phyloP scores from a whole-genome alignment of 2,329 filamentous ascomycete species.

The Fusarium sp. region DNA sequence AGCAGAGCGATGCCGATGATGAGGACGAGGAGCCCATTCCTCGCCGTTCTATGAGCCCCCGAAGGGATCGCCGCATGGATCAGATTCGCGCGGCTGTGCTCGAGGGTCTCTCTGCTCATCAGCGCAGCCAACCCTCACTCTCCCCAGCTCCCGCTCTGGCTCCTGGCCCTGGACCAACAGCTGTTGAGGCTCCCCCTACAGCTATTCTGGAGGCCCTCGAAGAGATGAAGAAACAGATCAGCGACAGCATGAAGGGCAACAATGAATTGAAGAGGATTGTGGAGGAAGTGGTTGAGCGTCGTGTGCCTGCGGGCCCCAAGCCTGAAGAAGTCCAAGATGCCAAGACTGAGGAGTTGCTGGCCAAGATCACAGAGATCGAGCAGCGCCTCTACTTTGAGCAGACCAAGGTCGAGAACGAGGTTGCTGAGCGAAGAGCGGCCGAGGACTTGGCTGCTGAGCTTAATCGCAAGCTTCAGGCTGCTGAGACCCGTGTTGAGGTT shows the following conservation, averaged over 20 bases:
- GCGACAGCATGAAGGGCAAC: constrained; percentile 42
- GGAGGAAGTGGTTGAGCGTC: constrained; percentile 71
- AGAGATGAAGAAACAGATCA: constrained; percentile 67
- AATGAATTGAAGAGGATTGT: constrained; percentile 72
- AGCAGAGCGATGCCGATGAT: constrained; percentile 93
- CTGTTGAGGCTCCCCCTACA: constrained; percentile 45
- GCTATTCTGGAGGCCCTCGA: constrained; percentile 75
- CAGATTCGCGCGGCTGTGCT: constrained; percentile 80
- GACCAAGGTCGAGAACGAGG: constrained; percentile 62
- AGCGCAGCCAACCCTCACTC: constrained; percentile 55
- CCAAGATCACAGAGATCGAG: constrained; percentile 71
- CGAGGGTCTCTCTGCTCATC: constrained; percentile 77
- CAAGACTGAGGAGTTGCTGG: constrained; percentile 70
- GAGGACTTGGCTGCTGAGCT: constrained; percentile 67
- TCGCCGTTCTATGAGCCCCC: constrained; percentile 80
- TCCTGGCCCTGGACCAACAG: not conserved
- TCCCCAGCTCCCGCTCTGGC: constrained; percentile 32
- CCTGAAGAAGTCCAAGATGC: constrained; percentile 64
- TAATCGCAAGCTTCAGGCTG: constrained; percentile 65
- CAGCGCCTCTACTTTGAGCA: constrained; percentile 64
- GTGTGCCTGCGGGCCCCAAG: constrained; percentile 64
- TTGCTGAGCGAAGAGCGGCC: constrained; percentile 60
- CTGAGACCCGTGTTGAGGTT: constrained; percentile 69
- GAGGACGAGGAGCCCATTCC: constrained; percentile 81
- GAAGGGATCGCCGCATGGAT: constrained; percentile 82